These are phyloP conservation scores for Scheffersomyces cryptocercus DNA, from an alignment of 1,139 yeast species.

Conservation along the genomic window DNA sequence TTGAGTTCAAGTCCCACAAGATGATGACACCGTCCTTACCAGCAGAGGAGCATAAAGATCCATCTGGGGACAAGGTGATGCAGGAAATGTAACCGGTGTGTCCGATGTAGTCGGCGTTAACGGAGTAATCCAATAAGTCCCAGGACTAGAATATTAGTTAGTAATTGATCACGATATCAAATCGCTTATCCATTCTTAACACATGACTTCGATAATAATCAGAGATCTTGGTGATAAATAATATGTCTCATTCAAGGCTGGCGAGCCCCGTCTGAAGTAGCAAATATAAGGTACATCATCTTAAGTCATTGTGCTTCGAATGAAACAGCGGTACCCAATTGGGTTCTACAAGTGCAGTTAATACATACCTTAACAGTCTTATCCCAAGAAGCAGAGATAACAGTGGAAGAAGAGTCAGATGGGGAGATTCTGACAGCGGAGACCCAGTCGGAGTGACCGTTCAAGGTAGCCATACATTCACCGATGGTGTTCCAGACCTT, in stretches of 20 bases:
- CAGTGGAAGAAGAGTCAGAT: slow-evolving; percentile 67
- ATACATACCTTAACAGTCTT: slow-evolving; percentile 97
- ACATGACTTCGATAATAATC: slow-evolving; percentile 39
- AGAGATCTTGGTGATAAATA: slow-evolving; percentile 97
- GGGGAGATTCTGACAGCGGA: slow-evolving; percentile 97
- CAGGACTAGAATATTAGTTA: slow-evolving; percentile 69
- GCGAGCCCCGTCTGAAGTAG: slow-evolving; percentile 94
- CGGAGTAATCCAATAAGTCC: slow-evolving; percentile 86
- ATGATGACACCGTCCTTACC: slow-evolving; percentile 99
- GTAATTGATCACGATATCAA: slow-evolving; percentile 18
- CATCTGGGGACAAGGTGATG: slow-evolving; percentile 99
- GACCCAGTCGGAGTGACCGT: slow-evolving; percentile 99
- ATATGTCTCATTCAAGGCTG: slow-evolving; percentile 90
- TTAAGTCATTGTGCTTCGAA: slow-evolving; percentile 13
- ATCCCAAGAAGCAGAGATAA: slow-evolving; percentile 99
- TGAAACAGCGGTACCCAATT: slow-evolving; percentile 3
- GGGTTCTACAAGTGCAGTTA: slow-evolving; percentile 10
- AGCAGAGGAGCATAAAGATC: slow-evolving; percentile 98
- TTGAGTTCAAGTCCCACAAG: slow-evolving; percentile 96
- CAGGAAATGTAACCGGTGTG: slow-evolving; percentile 99
- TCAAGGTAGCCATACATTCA: slow-evolving; percentile 93
- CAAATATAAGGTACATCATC: slow-evolving; percentile 86
- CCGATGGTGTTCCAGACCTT: slow-evolving; percentile 99
- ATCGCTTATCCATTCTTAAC: slow-evolving; percentile 1
- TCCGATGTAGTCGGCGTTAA: slow-evolving; percentile 96